phyloP scores from a whole-genome alignment of 83 land plant genomes.

The Isoetes engelmannii region DNA sequence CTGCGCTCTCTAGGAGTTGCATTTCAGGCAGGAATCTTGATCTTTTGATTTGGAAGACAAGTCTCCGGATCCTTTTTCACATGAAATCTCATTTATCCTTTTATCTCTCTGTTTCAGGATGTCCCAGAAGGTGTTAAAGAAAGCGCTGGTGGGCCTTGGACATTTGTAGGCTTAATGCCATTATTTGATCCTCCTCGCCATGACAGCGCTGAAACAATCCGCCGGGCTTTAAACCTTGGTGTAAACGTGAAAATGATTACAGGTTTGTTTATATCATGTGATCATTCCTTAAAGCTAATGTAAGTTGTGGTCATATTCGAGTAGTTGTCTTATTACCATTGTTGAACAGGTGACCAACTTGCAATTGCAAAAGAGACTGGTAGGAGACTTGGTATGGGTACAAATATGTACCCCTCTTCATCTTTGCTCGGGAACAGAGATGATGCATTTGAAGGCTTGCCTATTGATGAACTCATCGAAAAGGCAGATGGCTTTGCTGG shows the following conservation, averaged over 20 bases:
- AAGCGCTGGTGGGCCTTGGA: constrained; percentile 21
- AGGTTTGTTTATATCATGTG: constrained; percentile 3
- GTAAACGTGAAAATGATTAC: constrained; percentile 22
- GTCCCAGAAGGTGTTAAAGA: constrained; percentile 20
- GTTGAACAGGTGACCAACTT: constrained; percentile 20
- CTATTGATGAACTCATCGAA: constrained; percentile 16
- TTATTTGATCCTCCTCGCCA: constrained; percentile 27
- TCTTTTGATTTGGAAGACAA: not conserved
- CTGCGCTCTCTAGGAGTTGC: constrained; percentile 44
- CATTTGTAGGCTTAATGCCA: constrained; percentile 20
- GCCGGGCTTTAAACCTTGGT: constrained; percentile 16
- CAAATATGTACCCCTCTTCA: constrained; percentile 25
- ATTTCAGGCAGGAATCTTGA: constrained; percentile 20
- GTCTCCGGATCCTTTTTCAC: not conserved
- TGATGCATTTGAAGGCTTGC: constrained; percentile 12
- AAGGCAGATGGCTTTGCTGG: constrained; percentile 28
- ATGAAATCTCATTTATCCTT: not conserved
- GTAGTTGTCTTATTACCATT: not conserved
- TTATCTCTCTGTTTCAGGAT: constrained; percentile 7
- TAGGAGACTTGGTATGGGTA: constrained; percentile 24
- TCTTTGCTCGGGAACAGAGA: constrained; percentile 24
- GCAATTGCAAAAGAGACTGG: constrained; percentile 27
- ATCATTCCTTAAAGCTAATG: not conserved
- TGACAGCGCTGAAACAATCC: constrained; percentile 25
- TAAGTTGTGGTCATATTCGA: not conserved